Base-by-base conservation (phyloP, 1,284 basidiomycete genomes). In the Phellinidium pouzarii region DNA sequence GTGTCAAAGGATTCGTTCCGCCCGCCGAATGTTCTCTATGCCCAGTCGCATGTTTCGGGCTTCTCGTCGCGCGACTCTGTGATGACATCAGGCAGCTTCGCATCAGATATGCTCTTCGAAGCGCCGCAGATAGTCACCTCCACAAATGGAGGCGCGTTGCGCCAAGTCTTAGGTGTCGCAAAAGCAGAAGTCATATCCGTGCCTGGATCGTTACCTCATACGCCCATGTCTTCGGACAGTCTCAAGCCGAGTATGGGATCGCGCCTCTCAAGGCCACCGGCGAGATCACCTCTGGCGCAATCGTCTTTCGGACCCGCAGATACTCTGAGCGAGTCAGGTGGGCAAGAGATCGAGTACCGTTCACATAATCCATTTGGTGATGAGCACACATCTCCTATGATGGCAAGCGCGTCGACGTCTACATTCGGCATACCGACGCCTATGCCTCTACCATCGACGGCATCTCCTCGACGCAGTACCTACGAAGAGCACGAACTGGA, bases 41-140 rank as follows among this genome's bases (percentile, higher is more conserved):
- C 77, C 17, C 66, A 65, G 7, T 85, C 83, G 9, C 71, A 75
- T 26, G 67, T 67, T 36, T 84, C 86, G 3, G 79, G 74, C 20
- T 61, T 77, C 8, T 76, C 75, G 19, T 78, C 79, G 22, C 74
- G 85, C 58, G 74, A 79, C 55, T 90, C 87, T 17, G 87, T 78
- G 66, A 77, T 84, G 72, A 82, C 86, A 29, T 79, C 74, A 40
- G 83, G 80, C 43, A 89, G 84, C 61, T 87, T 77, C 63, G 76
- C 83, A 11, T 87, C 84, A 60, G 87, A 89, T 60, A 76, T 91
- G 65, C 69, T 91, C 53, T 80, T 80, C 60, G 88, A 91, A 64
- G 80, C 84, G 1, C 87, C 88, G 14, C 82, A 85, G 68, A 91
- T 91, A 59, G 77, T 91, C 57, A 87, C 84, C 0, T 78, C 84